Evolutionary conservation across 257 asterid species (phyloP), one percentile per base, ranked within the genome.

Genomic region (Linaria vulgaris): DNA sequence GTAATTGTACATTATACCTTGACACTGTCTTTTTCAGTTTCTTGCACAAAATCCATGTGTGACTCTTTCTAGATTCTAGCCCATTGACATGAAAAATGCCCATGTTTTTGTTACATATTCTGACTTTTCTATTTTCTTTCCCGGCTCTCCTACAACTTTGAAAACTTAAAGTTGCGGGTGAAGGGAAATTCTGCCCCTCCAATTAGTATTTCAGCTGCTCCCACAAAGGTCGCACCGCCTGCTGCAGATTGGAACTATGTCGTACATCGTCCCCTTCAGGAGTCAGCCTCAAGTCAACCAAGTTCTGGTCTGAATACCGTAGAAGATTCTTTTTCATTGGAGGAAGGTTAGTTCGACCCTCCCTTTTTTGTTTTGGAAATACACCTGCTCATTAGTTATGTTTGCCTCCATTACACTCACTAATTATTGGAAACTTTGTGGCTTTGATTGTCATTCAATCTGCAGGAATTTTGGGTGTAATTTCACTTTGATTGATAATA

Each of bases 131-230:
- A 54, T 61, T 22, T 51, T 57, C 38, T 59, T 20, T 22, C 54
- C 37, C 19, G 22, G 30, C 17, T 13, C 48, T 20, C n/a, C 30
- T 31, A 4, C 10, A 20, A 12, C 55, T 52, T 53, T 63, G 49
- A 47, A 31, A 49, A 13, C 56, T 51, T 1, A 12, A 48, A 72
- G 77, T 66, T 72, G 69, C 73, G 77, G 66, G 68, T 83, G 39
- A 81, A 77, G 74, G 87, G 88, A 49, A 79, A 74, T 69, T 54
- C 76, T 12, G 59, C 69, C 41, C 61, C 79, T 37, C 30, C 84
- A 54, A 66, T 71, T 39, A 59, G 59, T 24, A 11, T 69, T 68
- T 76, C 70, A 64, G 74, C 78, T 47, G 44, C 77, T 38, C 57
- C 67, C 66, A 34, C 82, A 55, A 76, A 71, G 72, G 79, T 57